Conservation (phyloP, 2,329 filamentous ascomycete genomes). For the Juglanconis juglandina region DNA sequence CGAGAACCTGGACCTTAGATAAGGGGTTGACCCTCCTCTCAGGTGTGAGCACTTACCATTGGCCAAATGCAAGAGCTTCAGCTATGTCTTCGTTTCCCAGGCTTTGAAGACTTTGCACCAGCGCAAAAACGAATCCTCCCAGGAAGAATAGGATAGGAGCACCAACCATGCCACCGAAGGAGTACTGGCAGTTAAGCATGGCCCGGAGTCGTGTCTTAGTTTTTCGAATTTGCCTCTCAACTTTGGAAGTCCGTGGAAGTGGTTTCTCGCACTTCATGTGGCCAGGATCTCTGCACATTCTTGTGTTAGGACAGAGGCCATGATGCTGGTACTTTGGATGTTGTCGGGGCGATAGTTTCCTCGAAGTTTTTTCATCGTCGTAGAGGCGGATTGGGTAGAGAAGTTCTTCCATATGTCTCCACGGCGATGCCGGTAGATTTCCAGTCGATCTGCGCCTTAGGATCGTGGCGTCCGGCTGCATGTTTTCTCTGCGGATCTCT, state of each 20-base stretch:
- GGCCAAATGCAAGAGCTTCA: slow-evolving; percentile 1
- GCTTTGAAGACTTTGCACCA: slow-evolving; percentile 19
- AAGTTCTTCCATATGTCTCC: slow-evolving; percentile 25
- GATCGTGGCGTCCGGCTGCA: background rate
- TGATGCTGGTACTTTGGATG: slow-evolving; percentile 7
- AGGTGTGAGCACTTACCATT: background rate
- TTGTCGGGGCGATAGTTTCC: slow-evolving; percentile 21
- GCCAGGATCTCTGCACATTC: background rate
- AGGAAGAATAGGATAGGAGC: slow-evolving; percentile 27
- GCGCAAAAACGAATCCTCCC: slow-evolving; percentile 25
- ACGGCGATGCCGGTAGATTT: slow-evolving; percentile 21
- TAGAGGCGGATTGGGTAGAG: slow-evolving; percentile 22
- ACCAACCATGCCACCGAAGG: slow-evolving; percentile 26
- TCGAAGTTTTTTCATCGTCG: slow-evolving; percentile 16
- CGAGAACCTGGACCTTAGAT: too few relatives aligned
- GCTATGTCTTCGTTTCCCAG: slow-evolving; percentile 22
- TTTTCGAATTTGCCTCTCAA: slow-evolving; percentile 10
- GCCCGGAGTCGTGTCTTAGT: slow-evolving; percentile 23
- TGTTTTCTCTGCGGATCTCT: too few relatives aligned
- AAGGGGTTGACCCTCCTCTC: too few relatives aligned
- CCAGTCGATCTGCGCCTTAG: background rate
- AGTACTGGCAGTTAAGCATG: slow-evolving; percentile 25
- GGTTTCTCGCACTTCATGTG: slow-evolving; percentile 15
- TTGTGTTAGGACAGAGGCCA: background rate
- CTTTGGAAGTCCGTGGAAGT: slow-evolving; percentile 5